Evolutionary conservation across 2,329 filamentous ascomycete genomes (phyloP), one percentile per base, ranked within the genome.

Genomic region (Fusarium denticulatum): DNA sequence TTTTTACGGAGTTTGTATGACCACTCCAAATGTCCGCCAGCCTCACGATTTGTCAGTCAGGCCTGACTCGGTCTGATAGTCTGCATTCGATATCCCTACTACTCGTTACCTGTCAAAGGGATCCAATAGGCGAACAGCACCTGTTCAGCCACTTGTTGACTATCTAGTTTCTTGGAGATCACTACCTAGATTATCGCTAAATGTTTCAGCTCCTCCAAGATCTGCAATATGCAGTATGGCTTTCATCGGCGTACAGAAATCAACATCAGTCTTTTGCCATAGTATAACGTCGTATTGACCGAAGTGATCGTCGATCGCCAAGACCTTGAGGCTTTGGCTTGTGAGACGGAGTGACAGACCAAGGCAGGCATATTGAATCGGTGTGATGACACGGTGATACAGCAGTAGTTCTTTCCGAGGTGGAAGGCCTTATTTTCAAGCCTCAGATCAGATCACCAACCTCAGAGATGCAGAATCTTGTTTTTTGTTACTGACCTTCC

Each of bases 351-450:
- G 34, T 53, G 14, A 7, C 24, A n/a, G 6, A 34, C 10, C 20
- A 28, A 24, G 22, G 9, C n/a, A 30, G 22, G 9, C n/a, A n/a
- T 22, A 26, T 32, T 40, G 10, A 7, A 36, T 58, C 43, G 60
- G 55, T 64, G 60, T 64, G 60, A 60, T 50, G 15, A n/a, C 32
- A 22, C 5, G 18, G 60, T 49, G 20, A 28, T 28, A 36, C 42
- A 60, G 20, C 28, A 60, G 50, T 24, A 62, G 59, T 45, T 59
- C 14, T 26, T 22, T 39, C 16, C 26, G 32, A 59, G 39, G 0
- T 37, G 16, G 39, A 24, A 24, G 50, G 24, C 30, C 22, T 37
- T 58, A 26, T 42, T 39, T n/a, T 42, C 14, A 32, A 32, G 28
- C 40, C 28, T 42, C 12, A 22, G 20, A 26, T 26, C 0, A 14